Conservation (phyloP, 2,329 filamentous ascomycete genomes). For the Calonectria pauciramosa region DNA sequence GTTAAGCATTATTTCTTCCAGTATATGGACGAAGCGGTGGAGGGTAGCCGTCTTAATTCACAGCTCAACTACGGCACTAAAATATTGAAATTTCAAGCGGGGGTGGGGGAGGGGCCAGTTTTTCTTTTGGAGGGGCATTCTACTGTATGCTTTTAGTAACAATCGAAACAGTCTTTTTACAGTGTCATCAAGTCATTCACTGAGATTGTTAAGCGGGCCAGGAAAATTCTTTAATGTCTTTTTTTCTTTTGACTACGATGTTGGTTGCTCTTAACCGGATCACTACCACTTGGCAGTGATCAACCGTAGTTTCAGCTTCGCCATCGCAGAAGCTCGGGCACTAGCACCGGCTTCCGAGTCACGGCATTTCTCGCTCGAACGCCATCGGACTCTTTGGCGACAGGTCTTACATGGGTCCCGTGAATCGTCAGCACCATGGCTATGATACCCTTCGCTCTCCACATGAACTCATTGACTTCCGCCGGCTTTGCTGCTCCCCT, state of each 20-base stretch:
- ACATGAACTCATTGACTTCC: slow-evolving; percentile 39
- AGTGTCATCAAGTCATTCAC: not conserved
- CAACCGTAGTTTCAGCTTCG: slow-evolving; percentile 42
- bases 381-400: slow-evolving; percentile 37
- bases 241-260: slow-evolving; percentile 43
- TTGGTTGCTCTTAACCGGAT: slow-evolving; percentile 39
- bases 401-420: slow-evolving; percentile 37
- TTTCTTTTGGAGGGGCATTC: not conserved
- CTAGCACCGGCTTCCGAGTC: slow-evolving; percentile 44
- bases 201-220: not conserved
- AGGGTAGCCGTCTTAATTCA: not conserved
- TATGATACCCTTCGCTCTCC: slow-evolving; percentile 40
- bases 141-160: not conserved
- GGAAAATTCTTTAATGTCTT: slow-evolving; percentile 31
- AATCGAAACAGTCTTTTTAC: not conserved
- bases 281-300: slow-evolving; percentile 46
- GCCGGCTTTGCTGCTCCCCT: slow-evolving; percentile 38
- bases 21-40: not conserved
- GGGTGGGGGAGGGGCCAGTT: not conserved
- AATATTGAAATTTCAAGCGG: not conserved
- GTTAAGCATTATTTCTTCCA: not conserved
- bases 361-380: slow-evolving; percentile 35
- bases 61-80: not conserved
- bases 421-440: slow-evolving; percentile 42
- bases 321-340: slow-evolving; percentile 43